Percentiles rank a stretch among this genome's conserved stretches.
Conservation (phyloP, 495 filamentous ascomycete genomes). For the Penicillium odoratum region DNA sequence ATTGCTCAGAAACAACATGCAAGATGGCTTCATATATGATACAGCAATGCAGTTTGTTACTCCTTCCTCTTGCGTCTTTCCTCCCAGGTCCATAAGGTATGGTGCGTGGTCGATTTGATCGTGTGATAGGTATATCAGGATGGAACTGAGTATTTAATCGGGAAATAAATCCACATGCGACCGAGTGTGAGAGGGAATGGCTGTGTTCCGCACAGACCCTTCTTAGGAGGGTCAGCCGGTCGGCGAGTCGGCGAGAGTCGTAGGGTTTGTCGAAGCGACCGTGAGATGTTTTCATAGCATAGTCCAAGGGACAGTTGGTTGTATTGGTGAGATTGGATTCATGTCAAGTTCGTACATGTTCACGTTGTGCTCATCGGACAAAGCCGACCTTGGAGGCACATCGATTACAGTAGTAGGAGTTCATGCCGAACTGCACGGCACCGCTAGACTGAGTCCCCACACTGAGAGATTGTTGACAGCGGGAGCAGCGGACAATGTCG, state of each 20-base stretch:
- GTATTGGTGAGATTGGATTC: background rate
- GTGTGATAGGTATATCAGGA: background rate
- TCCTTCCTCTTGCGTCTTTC: no score
- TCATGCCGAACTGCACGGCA: conserved; percentile 71
- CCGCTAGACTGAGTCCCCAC: conserved; percentile 43
- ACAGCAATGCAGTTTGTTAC: background rate
- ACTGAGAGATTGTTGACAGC: conserved; percentile 51
- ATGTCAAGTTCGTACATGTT: background rate
- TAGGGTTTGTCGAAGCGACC: background rate
- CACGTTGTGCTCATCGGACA: conserved; percentile 49
- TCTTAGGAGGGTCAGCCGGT: background rate
- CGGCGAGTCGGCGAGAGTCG: background rate
- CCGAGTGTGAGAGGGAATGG: background rate
- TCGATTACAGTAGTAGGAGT: conserved; percentile 76
- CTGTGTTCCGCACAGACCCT: background rate
- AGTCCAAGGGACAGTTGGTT: background rate
- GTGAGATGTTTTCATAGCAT: background rate
- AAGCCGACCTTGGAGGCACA: conserved; percentile 73
- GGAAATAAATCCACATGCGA: background rate
- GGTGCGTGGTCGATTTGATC: background rate
- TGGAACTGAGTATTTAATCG: background rate
- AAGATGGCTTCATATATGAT: background rate
- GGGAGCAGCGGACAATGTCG: conserved; percentile 50
- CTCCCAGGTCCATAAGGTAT: no score
- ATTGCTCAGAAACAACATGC: background rate